phyloP scores from a whole-genome alignment of 805 yeast genomes.

The Sporopachydermia quercuum region DNA sequence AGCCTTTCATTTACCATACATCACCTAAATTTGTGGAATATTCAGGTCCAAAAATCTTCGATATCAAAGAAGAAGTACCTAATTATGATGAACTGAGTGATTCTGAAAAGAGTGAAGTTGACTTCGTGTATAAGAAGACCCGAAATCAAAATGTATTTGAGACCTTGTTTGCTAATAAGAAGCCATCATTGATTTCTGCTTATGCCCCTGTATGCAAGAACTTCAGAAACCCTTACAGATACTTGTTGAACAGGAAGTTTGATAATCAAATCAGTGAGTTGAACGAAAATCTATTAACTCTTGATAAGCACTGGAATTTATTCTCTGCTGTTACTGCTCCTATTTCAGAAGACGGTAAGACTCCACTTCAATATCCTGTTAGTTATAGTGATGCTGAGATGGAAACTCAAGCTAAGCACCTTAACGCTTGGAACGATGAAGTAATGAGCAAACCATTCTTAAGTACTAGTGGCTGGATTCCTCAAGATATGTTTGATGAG shows the following conservation, averaged over 20 bases:
- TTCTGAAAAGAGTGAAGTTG: slow-evolving; percentile 62
- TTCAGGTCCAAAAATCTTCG: slow-evolving; percentile 70
- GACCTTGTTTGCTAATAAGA: slow-evolving; percentile 45
- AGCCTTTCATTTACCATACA: slow-evolving; percentile 66
- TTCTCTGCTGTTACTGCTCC: slow-evolving; percentile 9
- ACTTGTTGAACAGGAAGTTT: slow-evolving; percentile 41
- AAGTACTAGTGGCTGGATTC: slow-evolving; percentile 90
- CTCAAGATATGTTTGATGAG: slow-evolving; percentile 78
- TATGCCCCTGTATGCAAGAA: slow-evolving; percentile 70
- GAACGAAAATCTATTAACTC: slow-evolving; percentile 14
- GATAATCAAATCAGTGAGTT: slow-evolving; percentile 31
- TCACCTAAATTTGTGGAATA: slow-evolving; percentile 79
- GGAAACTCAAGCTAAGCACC: slow-evolving; percentile 37
- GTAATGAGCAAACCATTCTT: slow-evolving; percentile 65
- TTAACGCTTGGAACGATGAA: slow-evolving; percentile 55
- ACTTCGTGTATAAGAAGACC: slow-evolving; percentile 77
- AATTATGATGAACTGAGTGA: slow-evolving; percentile 54
- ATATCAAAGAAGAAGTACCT: slow-evolving; percentile 59
- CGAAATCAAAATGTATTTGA: slow-evolving; percentile 90
- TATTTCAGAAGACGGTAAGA: not conserved
- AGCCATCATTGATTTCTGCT: slow-evolving; percentile 57
- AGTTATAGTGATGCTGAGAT: slow-evolving; percentile 42
- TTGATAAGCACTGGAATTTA: slow-evolving; percentile 16
- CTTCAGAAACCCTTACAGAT: slow-evolving; percentile 47
- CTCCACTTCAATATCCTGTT: slow-evolving; percentile 38